These are phyloP conservation scores for Saccharomycopsis babjevae DNA, from an alignment of 805 yeast genomes.

Conservation along the genomic window DNA sequence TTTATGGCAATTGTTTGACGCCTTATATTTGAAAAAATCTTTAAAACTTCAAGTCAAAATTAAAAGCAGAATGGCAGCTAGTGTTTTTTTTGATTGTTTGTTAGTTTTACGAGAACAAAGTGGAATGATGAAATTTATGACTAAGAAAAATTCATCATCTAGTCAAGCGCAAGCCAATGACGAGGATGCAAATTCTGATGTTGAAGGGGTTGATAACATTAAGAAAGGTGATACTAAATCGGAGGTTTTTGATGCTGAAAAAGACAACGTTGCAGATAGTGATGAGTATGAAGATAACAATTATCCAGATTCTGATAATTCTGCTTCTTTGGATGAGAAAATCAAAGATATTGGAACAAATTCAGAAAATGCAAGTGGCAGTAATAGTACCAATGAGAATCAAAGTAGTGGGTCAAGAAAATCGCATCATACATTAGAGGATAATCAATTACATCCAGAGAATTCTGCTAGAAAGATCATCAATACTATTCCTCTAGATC, in stretches of 20 bases:
- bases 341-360: slow-evolving; percentile 19
- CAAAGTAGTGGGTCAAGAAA: slow-evolving; percentile 26
- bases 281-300: slow-evolving; percentile 18
- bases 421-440: slow-evolving; percentile 37
- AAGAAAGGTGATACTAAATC: background rate
- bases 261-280: background rate
- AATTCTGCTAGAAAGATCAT: slow-evolving; percentile 65
- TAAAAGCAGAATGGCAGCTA: slow-evolving; percentile 81
- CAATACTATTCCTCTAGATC: slow-evolving; percentile 72
- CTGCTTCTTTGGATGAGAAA: slow-evolving; percentile 27
- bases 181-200: slow-evolving; percentile 21
- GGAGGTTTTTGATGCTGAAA: background rate
- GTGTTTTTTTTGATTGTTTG: slow-evolving; percentile 84
- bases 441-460: slow-evolving; percentile 48
- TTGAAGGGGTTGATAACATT: slow-evolving; percentile 18
- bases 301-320: slow-evolving; percentile 24
- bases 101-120: slow-evolving; percentile 78
- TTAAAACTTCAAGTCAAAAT: slow-evolving; percentile 42
- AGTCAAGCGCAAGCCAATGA: slow-evolving; percentile 19
- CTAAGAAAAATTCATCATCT: slow-evolving; percentile 25
- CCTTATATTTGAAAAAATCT: slow-evolving; percentile 45
- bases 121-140: slow-evolving; percentile 57
- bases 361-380: slow-evolving; percentile 18
- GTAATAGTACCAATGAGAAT: slow-evolving; percentile 26
- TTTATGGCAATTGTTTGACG: slow-evolving; percentile 79